These are phyloP conservation scores for Coniochaeta sp. DNA, from an alignment of 2,329 filamentous ascomycete genomes.

Conservation along the genomic window DNA sequence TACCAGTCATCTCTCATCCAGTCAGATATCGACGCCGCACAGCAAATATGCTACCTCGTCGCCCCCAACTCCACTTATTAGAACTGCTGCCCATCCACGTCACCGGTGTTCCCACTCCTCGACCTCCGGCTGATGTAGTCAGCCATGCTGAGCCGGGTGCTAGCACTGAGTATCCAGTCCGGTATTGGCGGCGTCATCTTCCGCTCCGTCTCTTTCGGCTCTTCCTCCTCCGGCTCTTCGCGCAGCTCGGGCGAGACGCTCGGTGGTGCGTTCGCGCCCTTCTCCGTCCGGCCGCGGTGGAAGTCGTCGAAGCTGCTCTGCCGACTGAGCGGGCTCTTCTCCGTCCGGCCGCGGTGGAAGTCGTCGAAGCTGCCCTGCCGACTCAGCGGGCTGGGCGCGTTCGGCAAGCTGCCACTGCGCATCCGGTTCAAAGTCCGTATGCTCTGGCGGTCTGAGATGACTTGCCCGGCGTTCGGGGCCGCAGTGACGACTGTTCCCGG, in stretches of 20 bases:
- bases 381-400: slow-evolving; percentile 40
- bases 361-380: slow-evolving; percentile 44
- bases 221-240: slow-evolving; percentile 16
- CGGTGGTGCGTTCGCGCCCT: slow-evolving; percentile 10
- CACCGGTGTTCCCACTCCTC: slow-evolving; percentile 16
- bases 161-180: slow-evolving; percentile 51
- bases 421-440: slow-evolving; percentile 44
- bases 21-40: background rate
- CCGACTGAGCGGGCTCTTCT: slow-evolving; percentile 44
- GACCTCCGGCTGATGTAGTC: slow-evolving; percentile 35
- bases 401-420: slow-evolving; percentile 48
- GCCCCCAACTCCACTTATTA: background rate
- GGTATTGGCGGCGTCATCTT: slow-evolving; percentile 55
- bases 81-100: slow-evolving; percentile 13
- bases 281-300: slow-evolving; percentile 10
- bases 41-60: background rate
- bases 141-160: slow-evolving; percentile 41
- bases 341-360: slow-evolving; percentile 21
- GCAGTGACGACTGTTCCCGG: slow-evolving; percentile 66
- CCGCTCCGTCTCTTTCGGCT: slow-evolving; percentile 26
- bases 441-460: slow-evolving; percentile 49
- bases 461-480: slow-evolving; percentile 59
- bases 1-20: slow-evolving; percentile 1
- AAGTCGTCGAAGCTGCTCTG: slow-evolving; percentile 45
- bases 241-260: slow-evolving; percentile 15